Percentiles rank a stretch among this genome's conserved stretches.
Evolutionary conservation across 2,329 filamentous ascomycete genomes (phyloP).

Genomic region (Sarocladium brachiariae): DNA sequence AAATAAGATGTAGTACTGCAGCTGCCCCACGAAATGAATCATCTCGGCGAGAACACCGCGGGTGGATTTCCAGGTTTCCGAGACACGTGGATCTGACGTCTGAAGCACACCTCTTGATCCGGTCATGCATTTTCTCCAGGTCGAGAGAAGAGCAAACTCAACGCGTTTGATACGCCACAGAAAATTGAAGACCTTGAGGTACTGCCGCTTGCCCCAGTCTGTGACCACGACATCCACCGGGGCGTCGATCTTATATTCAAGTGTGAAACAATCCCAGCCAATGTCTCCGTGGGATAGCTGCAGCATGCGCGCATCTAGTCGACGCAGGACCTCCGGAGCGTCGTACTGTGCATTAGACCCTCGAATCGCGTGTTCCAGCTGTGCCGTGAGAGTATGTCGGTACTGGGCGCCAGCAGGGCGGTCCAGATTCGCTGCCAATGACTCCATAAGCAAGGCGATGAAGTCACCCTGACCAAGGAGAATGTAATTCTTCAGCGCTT

Average conservation of each 20-base stretch:
- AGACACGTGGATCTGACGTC: constrained; percentile 60
- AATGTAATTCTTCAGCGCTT: constrained; percentile 89
- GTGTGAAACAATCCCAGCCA: constrained; percentile 97
- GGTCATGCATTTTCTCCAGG: constrained; percentile 94
- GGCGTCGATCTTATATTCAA: constrained; percentile 97
- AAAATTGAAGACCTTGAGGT: constrained; percentile 98
- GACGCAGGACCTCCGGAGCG: constrained; percentile 79
- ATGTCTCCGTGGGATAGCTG: constrained; percentile 95
- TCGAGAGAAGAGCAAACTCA: constrained; percentile 84
- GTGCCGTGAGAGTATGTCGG: constrained; percentile 92
- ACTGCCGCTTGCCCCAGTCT: constrained; percentile 90
- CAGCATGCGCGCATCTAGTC: constrained; percentile 95
- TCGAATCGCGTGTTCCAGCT: constrained; percentile 92
- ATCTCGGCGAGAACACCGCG: constrained; percentile 89
- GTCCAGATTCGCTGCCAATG: constrained; percentile 84
- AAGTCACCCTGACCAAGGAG: constrained; percentile 95
- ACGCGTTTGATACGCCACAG: constrained; percentile 97
- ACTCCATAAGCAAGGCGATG: constrained; percentile 95
- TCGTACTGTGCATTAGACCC: constrained; percentile 97
- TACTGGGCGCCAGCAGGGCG: constrained; percentile 95
- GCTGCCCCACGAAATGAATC: constrained; percentile 95
- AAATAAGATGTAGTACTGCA: constrained; percentile 98
- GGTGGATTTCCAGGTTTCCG: constrained; percentile 81
- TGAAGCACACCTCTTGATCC: constrained; percentile 86
- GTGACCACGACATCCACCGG: constrained; percentile 96